Conservation (phyloP, 1,284 basidiomycete genomes). For the Tylopilus sp. region DNA sequence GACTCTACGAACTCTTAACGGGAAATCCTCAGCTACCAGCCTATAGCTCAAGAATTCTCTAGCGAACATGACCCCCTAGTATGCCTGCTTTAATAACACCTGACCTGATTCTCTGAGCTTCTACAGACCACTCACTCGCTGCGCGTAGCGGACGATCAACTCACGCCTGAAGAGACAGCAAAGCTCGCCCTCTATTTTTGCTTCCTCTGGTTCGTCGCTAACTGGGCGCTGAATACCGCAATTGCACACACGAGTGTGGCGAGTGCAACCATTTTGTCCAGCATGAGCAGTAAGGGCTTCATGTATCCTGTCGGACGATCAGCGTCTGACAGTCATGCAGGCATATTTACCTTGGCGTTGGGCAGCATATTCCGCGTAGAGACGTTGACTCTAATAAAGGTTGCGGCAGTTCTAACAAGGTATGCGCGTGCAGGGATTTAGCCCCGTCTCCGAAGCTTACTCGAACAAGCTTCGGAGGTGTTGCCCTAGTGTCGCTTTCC, state of each 20-base stretch:
- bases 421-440: conserved; percentile 33
- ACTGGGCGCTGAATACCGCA: conserved; percentile 83
- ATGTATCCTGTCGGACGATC: not conserved
- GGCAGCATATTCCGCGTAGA: conserved; percentile 87
- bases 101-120: not conserved
- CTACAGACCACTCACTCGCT: conserved; percentile 11
- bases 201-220: conserved; percentile 87
- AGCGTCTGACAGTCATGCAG: conserved; percentile 40
- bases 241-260: conserved; percentile 87
- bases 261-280: conserved; percentile 84
- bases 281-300: conserved; percentile 72
- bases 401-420: conserved; percentile 82
- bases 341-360: conserved; percentile 90
- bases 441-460: conserved; percentile 4
- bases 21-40: conserved; percentile 24
- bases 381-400: conserved; percentile 68
- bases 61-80: conserved; percentile 19
- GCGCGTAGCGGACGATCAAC: conserved; percentile 33
- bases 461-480: conserved; percentile 71
- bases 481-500: conserved; percentile 81
- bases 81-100: not conserved
- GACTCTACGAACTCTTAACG: not conserved
- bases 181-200: conserved; percentile 76
- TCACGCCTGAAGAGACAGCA: conserved; percentile 72
- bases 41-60: conserved; percentile 18